Percentiles rank a stretch among this genome's conserved stretches.
Conservation (phyloP, 2,329 filamentous ascomycete species). For the Calonectria hongkongensis region DNA sequence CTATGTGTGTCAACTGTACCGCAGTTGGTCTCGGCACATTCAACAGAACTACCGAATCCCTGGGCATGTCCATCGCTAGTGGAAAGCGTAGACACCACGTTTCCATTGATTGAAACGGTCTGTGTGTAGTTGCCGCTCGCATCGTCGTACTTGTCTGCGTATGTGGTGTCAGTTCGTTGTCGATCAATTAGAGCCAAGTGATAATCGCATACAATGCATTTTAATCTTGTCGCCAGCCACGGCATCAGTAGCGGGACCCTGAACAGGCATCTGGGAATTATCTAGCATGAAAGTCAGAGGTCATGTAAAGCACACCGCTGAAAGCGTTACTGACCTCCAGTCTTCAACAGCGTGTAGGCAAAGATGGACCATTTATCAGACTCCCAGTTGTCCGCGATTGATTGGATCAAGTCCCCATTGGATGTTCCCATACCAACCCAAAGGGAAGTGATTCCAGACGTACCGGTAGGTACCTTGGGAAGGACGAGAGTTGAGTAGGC, state of each 20-base stretch:
- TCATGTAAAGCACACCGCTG: not conserved
- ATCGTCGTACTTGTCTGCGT: slow-evolving; percentile 45
- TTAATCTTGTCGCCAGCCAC: slow-evolving; percentile 43
- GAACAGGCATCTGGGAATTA: slow-evolving; percentile 43
- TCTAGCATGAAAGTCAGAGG: slow-evolving; percentile 9
- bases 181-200: not conserved
- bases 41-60: slow-evolving; percentile 67
- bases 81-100: slow-evolving; percentile 64
- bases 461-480: slow-evolving; percentile 60
- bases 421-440: slow-evolving; percentile 71
- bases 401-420: slow-evolving; percentile 67
- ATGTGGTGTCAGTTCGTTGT: not conserved
- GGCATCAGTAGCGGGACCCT: slow-evolving; percentile 41
- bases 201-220: slow-evolving; percentile 43
- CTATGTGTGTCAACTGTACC: slow-evolving; percentile 64
- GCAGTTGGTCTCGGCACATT: slow-evolving; percentile 86
- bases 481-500: slow-evolving; percentile 66
- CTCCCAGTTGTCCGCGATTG: slow-evolving; percentile 62
- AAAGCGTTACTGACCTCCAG: slow-evolving; percentile 44
- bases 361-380: slow-evolving; percentile 62
- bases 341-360: slow-evolving; percentile 64
- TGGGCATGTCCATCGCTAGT: slow-evolving; percentile 64
- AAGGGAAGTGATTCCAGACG: slow-evolving; percentile 62
- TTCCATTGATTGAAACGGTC: slow-evolving; percentile 47
- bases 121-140: slow-evolving; percentile 43